These are phyloP conservation scores for Mentha longifolia DNA, from an alignment of 257 asterid species.

Conservation along the genomic window DNA sequence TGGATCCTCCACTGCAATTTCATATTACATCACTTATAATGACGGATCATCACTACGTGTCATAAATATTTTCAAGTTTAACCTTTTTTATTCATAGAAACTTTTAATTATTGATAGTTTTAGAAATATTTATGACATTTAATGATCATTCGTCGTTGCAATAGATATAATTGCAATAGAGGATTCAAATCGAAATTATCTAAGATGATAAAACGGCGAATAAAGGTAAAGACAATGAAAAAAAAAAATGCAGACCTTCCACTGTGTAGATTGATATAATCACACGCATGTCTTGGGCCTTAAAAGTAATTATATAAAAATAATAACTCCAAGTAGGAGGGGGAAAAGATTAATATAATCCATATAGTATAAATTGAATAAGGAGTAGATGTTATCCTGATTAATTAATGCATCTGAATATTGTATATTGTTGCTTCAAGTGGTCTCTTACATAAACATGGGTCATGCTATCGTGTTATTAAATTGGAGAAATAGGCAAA, in stretches of 20 bases:
- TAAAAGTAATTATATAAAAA: neutral
- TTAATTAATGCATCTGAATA: neutral
- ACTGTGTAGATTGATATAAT: neutral
- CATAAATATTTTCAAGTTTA: too few species aligned
- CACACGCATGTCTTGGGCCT: neutral
- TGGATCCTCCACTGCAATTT: too few species aligned
- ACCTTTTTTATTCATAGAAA: too few species aligned
- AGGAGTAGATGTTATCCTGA: neutral
- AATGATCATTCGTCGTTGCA: too few species aligned
- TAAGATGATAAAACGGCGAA: neutral
- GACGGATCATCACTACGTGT: too few species aligned
- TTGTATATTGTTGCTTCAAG: neutral
- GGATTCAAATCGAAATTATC: too few species aligned
- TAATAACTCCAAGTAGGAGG: slow-evolving; percentile 8
- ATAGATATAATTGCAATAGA: too few species aligned
- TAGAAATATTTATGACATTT: too few species aligned
- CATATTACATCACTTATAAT: too few species aligned
- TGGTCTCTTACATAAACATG: neutral
- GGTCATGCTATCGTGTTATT: neutral
- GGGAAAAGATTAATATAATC: neutral
- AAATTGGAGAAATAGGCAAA: too few species aligned
- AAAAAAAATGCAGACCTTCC: slow-evolving; percentile 1
- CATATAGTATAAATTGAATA: neutral
- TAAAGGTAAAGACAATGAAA: slow-evolving; percentile 19
- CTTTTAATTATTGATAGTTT: too few species aligned